Percentiles rank a stretch among this genome's conserved stretches.
phyloP scores from a whole-genome alignment of 2,329 filamentous ascomycete genomes.

The Elsinoe arachidis region DNA sequence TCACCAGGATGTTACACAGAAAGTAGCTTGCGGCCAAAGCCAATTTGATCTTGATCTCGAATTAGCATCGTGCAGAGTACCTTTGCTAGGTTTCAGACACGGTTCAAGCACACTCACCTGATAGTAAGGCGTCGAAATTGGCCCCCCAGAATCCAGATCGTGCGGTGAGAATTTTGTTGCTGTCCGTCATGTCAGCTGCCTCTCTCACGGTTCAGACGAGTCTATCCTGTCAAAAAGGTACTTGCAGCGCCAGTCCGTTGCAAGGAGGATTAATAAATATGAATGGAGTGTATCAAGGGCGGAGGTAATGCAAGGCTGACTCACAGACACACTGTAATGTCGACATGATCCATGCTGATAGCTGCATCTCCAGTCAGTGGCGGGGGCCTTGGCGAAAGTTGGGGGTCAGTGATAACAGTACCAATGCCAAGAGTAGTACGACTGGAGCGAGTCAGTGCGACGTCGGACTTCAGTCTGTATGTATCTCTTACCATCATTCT shows the following conservation, averaged over 20 bases:
- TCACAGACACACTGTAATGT: neutral
- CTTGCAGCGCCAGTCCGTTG: too few species aligned
- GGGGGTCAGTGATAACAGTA: neutral
- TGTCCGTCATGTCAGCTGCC: neutral
- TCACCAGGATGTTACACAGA: slow-evolving; percentile 32
- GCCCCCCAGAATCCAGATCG: neutral
- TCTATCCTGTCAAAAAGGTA: too few species aligned
- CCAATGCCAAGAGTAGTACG: neutral
- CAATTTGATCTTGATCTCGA: neutral
- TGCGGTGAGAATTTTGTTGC: neutral
- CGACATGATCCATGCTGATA: neutral
- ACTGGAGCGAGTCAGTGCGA: neutral
- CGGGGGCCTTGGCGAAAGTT: neutral
- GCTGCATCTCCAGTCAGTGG: neutral
- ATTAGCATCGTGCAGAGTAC: neutral
- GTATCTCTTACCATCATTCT: neutral
- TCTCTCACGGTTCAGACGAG: too few species aligned
- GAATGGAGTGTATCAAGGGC: neutral
- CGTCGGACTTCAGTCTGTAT: too few species aligned
- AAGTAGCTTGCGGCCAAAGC: slow-evolving; percentile 24
- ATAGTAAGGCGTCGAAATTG: neutral
- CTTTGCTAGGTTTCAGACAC: neutral
- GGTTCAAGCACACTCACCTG: neutral
- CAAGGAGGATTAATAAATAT: neutral
- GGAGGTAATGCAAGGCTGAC: neutral